Percentiles rank a stretch among this genome's conserved stretches.
phyloP scores from a whole-genome alignment of 306 rosid species.

The Ziziphus jujuba region DNA sequence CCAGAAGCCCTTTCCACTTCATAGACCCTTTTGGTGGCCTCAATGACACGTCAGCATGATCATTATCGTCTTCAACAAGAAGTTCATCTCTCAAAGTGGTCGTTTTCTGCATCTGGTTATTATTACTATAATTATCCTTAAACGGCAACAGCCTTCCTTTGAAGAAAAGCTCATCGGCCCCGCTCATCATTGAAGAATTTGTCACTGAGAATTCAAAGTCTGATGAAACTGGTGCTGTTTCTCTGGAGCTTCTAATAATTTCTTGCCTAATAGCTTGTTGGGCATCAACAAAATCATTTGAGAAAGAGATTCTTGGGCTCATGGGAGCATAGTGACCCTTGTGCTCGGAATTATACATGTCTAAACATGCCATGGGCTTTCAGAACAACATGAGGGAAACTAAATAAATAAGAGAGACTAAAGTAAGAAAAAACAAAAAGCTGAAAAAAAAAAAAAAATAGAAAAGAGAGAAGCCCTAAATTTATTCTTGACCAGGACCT shows the following conservation, averaged over 20 bases:
- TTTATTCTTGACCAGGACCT: not conserved
- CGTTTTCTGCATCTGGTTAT: slow-evolving; percentile 42
- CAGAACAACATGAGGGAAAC: slow-evolving; percentile 34
- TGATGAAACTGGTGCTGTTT: slow-evolving; percentile 46
- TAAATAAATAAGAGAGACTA: slow-evolving; percentile 8
- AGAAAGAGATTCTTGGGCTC: slow-evolving; percentile 96
- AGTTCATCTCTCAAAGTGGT: slow-evolving; percentile 90
- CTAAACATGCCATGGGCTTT: slow-evolving; percentile 79
- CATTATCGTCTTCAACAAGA: slow-evolving; percentile 44
- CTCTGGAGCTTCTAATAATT: slow-evolving; percentile 32
- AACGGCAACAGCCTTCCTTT: slow-evolving; percentile 81
- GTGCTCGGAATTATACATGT: slow-evolving; percentile 74
- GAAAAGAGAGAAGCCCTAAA: not conserved
- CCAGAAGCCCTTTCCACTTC: slow-evolving; percentile 81
- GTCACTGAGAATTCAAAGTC: slow-evolving; percentile 83
- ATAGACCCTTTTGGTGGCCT: slow-evolving; percentile 66
- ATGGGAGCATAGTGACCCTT: slow-evolving; percentile 49
- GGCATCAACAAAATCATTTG: slow-evolving; percentile 79
- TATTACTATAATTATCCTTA: slow-evolving; percentile 46
- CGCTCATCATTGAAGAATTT: slow-evolving; percentile 80
- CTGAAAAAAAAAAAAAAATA: too few species aligned
- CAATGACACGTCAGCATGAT: slow-evolving; percentile 32
- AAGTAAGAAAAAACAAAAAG: not conserved
- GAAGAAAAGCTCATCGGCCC: slow-evolving; percentile 88
- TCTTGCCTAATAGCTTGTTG: slow-evolving; percentile 61